phyloP scores from a whole-genome alignment of 805 yeast species.

The Candida jianshihensis region DNA sequence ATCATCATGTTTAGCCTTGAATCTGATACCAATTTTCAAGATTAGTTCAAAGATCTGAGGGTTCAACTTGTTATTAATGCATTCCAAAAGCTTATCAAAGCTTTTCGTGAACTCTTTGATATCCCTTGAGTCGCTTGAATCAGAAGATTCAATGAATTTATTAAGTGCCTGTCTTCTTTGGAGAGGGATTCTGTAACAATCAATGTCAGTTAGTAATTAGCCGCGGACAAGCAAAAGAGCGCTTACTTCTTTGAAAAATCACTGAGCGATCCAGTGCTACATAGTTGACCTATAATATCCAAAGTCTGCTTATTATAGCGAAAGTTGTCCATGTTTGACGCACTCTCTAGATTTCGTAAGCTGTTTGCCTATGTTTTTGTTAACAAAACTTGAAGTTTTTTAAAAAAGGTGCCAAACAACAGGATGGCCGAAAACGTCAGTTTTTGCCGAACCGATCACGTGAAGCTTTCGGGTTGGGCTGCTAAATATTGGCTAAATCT shows the following conservation, averaged over 20 bases:
- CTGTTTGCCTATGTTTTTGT: background rate
- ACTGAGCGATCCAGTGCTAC: background rate
- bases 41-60: conserved; percentile 15
- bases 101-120: background rate
- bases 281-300: background rate
- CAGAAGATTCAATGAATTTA: background rate
- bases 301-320: background rate
- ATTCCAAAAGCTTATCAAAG: conserved; percentile 5
- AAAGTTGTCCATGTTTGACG: background rate
- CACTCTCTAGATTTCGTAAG: no score
- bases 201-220: background rate
- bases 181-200: background rate
- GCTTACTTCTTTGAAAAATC: conserved; percentile 3
- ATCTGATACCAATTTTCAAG: conserved; percentile 18
- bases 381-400: no score
- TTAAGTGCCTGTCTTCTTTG: background rate
- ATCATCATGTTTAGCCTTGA: conserved; percentile 11
- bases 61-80: conserved; percentile 9
- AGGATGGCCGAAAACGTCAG: no score
- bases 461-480: no score
- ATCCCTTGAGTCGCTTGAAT: background rate
- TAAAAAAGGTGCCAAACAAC: no score
- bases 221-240: background rate
- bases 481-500: no score
- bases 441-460: no score